These are phyloP conservation scores for Francoa sonchifolia DNA, from an alignment of 441 rosid genomes.

Conservation along the genomic window DNA sequence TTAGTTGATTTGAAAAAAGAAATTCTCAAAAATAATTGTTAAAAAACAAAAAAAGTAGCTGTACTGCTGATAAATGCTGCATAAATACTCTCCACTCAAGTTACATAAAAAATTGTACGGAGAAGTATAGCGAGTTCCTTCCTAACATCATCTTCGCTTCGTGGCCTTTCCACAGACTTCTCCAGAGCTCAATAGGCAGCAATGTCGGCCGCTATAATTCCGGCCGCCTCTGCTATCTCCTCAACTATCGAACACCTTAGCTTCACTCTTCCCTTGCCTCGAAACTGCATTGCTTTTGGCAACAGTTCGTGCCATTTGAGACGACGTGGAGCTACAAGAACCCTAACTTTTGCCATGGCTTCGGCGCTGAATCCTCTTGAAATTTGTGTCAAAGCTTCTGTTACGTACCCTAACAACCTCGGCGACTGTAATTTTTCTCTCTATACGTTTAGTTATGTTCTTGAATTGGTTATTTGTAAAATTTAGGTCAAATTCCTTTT, in stretches of 20 bases:
- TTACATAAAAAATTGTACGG: too few relatives aligned
- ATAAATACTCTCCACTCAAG: too few relatives aligned
- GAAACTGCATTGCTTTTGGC: slow-evolving; percentile 4
- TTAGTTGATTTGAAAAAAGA: too few relatives aligned
- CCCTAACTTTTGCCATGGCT: slow-evolving; percentile 30
- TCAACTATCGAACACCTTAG: slow-evolving; percentile 26
- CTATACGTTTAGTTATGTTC: neutral
- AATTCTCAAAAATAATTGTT: too few relatives aligned
- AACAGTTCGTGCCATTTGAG: slow-evolving; percentile 3
- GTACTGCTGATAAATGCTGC: too few relatives aligned
- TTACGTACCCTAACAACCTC: slow-evolving; percentile 46
- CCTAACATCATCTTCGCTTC: too few relatives aligned
- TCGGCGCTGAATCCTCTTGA: slow-evolving; percentile 32
- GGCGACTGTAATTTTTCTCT: slow-evolving; percentile 61
- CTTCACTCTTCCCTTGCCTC: slow-evolving; percentile 11
- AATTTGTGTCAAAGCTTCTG: slow-evolving; percentile 76
- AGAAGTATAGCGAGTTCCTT: too few relatives aligned
- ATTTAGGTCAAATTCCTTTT: neutral
- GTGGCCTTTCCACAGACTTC: too few relatives aligned
- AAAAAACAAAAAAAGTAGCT: too few relatives aligned
- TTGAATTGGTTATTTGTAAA: neutral
- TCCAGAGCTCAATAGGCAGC: too few relatives aligned
- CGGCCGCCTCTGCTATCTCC: slow-evolving; percentile 34
- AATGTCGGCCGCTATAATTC: slow-evolving; percentile 42
- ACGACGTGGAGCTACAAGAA: slow-evolving; percentile 2